A percentile compares a stretch with the other conserved stretches of the same genome.
phyloP scores from a whole-genome alignment of 1,284 basidiomycete genomes.

The Microbotryum intermedium region DNA sequence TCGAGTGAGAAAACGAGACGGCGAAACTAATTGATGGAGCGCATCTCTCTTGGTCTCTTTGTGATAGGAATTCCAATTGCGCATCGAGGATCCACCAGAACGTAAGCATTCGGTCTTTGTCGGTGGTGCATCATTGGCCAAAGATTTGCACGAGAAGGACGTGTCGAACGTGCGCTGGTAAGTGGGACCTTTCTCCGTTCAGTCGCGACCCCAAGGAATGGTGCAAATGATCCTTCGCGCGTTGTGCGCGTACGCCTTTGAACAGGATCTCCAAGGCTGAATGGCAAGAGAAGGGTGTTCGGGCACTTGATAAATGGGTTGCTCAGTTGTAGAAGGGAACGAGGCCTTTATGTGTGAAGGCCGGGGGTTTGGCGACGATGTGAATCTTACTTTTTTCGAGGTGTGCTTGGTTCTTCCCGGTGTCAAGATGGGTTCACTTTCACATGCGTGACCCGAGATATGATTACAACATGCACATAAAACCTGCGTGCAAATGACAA shows the following conservation, averaged over 20 bases:
- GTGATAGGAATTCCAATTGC: conserved; percentile 95
- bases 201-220: neutral
- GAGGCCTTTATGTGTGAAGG: too few species aligned
- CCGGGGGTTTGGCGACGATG: too few species aligned
- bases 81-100: conserved; percentile 94
- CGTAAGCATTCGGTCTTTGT: conserved; percentile 99
- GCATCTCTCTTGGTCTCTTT: conserved; percentile 2
- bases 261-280: conserved; percentile 70
- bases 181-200: neutral
- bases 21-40: neutral
- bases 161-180: too few species aligned
- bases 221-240: conserved; percentile 50
- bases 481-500: too few species aligned
- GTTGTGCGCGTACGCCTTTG: too few species aligned
- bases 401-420: too few species aligned
- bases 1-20: neutral
- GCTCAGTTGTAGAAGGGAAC: conserved; percentile 8
- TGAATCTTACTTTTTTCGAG: too few species aligned
- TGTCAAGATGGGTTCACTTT: too few species aligned
- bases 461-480: too few species aligned
- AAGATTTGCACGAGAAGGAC: too few species aligned
- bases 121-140: conserved; percentile 72
- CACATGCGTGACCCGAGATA: too few species aligned
- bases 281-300: conserved; percentile 77
- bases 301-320: conserved; percentile 69